Evolutionary conservation across 2,329 filamentous ascomycete genomes (phyloP), one percentile per base, ranked within the genome.

Genomic region (Aspergillus viridinutans): DNA sequence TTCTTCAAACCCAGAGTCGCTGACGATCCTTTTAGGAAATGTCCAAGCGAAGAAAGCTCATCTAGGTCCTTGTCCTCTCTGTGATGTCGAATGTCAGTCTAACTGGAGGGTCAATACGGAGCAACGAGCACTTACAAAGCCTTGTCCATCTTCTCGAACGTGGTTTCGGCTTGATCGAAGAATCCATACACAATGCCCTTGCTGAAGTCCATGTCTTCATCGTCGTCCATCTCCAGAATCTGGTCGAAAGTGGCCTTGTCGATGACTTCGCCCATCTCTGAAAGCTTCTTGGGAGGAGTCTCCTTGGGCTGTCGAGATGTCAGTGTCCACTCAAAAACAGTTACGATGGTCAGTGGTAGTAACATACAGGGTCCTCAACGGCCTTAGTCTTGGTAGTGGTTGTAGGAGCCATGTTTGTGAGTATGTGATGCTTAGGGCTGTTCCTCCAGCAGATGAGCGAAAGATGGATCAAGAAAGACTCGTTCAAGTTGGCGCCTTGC

Each of bases 191-290:
- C 92, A 64, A 99, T 92, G 59, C 89, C 88, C 67, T 82, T 85
- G 77, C 90, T 95, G 81, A 97, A 97, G 50, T 96, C 91, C 66
- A 87, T 83, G 62, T 93, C 89, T 10, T 87, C 88, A 62, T 90
- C 89, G 62, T 97, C 94, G 74, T 99, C 94, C 93, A 99, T 97
- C 76, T 97, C 94, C 61, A 97, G 85, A 72, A 99, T 97, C 80
- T 97, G 94, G 67, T 88, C 86, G 69, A 99, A 99, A 56, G 92
- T 96, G 55, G 76, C 73, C 59, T 81, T 78, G 74, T 97, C 93
- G 75, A 99, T 87, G 71, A 82, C 82, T 63, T 94, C 89, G 58
- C 85, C 86, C 63, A 91, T 84, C 58, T 90, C 84, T 58, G 81
- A 80, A 67, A 85, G 73, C 59, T 75, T 79, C 32, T 50, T 61